Base-by-base conservation (phyloP, 768 basidiomycete genomes). In the Pleurotus citrinopileatus region DNA sequence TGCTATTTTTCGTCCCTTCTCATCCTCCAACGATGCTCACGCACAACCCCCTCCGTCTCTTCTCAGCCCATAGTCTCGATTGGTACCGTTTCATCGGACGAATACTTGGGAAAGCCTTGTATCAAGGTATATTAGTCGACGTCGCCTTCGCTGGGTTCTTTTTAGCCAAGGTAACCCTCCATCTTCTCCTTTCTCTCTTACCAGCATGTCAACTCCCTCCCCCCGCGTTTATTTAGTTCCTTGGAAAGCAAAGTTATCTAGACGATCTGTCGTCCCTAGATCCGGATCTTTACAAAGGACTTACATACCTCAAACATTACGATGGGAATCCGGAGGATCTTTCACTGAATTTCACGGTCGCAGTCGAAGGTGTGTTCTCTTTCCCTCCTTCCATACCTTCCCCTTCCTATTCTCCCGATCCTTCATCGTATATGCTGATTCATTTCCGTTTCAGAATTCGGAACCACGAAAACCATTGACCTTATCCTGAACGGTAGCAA, bases 61-160 rank as follows among this genome's bases (percentile, higher is more conserved):
- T 17, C 56, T 5, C 62, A 95, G 89, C 80, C 0, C 88, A 92
- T 63, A 94, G 86, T 63, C 73, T 98, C 44, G 83, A 80, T 38
- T 98, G 96, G 96, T 98, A 91, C 65, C 80, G 85, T 1, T 94
- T 96, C 69, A 89, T 98, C 56, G 97, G 97, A 0, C 78, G 92
- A 1, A 91, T 99, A 17, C 76, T 99, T 1, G 96, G 96, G 3
- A 98, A 98, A 66, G 97, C 96, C 0, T 77, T 99, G 65, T 98
- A 99, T 62, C 92, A 98, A 51, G 94, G 95, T 1, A 97, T 98
- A 42, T 75, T 99, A 5, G 86, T 96, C 13, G 94, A 98, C 59
- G 93, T 98, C 2, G 89, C 89, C 0, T 98, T 98, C 67, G 95
- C 97, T 2, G 83, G 86, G 2, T 99, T 98, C 76, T 98, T 98